A percentile compares a stretch with the other conserved stretches of the same genome.
phyloP scores from a whole-genome alignment of 1,284 basidiomycete species.

The Peniophora sp. region DNA sequence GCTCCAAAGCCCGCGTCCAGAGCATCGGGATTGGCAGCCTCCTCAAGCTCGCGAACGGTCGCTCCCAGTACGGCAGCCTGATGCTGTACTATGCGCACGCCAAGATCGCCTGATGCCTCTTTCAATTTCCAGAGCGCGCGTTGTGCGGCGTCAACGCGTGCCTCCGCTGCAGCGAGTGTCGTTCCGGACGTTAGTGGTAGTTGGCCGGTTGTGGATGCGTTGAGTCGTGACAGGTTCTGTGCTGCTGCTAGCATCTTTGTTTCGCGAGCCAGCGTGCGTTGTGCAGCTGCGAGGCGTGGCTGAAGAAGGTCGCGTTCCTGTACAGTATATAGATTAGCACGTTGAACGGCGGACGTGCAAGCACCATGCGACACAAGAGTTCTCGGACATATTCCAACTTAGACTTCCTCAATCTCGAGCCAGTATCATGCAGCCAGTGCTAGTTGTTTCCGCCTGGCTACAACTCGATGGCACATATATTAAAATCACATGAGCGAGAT shows the following conservation, averaged over 20 bases:
- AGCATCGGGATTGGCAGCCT: constrained; percentile 33
- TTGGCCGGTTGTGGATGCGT: constrained; percentile 33
- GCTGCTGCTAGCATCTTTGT: constrained; percentile 79
- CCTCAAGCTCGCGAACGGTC: constrained; percentile 60
- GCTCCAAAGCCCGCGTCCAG: constrained; percentile 32
- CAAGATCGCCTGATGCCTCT: constrained; percentile 52
- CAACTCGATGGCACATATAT: too few relatives aligned
- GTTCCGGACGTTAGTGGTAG: neutral
- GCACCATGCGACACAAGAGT: too few relatives aligned
- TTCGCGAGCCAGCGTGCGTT: constrained; percentile 66
- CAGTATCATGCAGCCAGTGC: too few relatives aligned
- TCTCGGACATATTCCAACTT: too few relatives aligned
- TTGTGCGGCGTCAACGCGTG: constrained; percentile 60
- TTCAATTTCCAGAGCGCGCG: constrained; percentile 61
- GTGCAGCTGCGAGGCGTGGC: constrained; percentile 51
- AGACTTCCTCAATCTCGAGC: too few relatives aligned
- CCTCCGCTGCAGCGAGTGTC: constrained; percentile 37
- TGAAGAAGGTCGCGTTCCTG: constrained; percentile 67
- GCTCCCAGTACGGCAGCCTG: constrained; percentile 70
- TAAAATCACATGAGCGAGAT: too few relatives aligned
- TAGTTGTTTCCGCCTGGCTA: too few relatives aligned
- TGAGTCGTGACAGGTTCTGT: constrained; percentile 58
- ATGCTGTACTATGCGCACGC: constrained; percentile 63
- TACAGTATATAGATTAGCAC: neutral
- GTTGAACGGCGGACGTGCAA: too few relatives aligned